phyloP scores from a whole-genome alignment of 2,329 filamentous ascomycete genomes.

The Pezicula carpinea region DNA sequence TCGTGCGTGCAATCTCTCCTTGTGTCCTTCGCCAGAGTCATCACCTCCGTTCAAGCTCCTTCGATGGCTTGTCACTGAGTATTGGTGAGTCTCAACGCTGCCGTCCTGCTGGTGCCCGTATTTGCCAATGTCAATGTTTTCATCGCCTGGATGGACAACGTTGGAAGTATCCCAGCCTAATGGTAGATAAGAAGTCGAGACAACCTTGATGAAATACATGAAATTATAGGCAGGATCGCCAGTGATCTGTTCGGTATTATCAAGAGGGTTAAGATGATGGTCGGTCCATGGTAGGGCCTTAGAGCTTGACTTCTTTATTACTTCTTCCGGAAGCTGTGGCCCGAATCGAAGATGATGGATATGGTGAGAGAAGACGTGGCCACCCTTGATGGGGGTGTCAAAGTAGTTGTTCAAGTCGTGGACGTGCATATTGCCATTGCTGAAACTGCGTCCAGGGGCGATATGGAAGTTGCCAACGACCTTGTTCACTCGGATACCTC shows the following conservation, averaged over 20 bases:
- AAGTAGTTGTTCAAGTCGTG: conserved; percentile 97
- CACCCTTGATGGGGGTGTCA: conserved; percentile 60
- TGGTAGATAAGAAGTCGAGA: conserved; percentile 90
- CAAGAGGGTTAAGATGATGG: conserved; percentile 89
- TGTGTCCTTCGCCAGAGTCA: conserved; percentile 82
- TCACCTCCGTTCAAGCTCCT: conserved; percentile 79
- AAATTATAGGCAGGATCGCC: conserved; percentile 85
- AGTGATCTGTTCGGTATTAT: conserved; percentile 71
- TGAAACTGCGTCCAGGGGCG: conserved; percentile 92
- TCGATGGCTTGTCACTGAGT: conserved; percentile 96
- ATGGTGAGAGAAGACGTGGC: conserved; percentile 83
- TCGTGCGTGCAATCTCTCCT: conserved; percentile 82
- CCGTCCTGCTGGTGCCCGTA: conserved; percentile 65
- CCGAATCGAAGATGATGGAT: conserved; percentile 92
- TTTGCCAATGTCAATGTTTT: conserved; percentile 60
- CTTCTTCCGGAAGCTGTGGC: conserved; percentile 75
- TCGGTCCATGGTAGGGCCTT: conserved; percentile 68
- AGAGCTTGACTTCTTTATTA: conserved; percentile 55
- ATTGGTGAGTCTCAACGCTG: conserved; percentile 96
- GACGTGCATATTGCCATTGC: conserved; percentile 93
- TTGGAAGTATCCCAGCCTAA: conserved; percentile 69
- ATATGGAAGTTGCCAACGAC: conserved; percentile 99
- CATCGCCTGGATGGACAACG: conserved; percentile 35
- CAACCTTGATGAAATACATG: conserved; percentile 99
- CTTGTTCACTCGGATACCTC: conserved; percentile 91